Percentiles rank a stretch among this genome's conserved stretches.
Evolutionary conservation across 768 basidiomycete genomes (phyloP).

Genomic region (Nidularia pulvinata): DNA sequence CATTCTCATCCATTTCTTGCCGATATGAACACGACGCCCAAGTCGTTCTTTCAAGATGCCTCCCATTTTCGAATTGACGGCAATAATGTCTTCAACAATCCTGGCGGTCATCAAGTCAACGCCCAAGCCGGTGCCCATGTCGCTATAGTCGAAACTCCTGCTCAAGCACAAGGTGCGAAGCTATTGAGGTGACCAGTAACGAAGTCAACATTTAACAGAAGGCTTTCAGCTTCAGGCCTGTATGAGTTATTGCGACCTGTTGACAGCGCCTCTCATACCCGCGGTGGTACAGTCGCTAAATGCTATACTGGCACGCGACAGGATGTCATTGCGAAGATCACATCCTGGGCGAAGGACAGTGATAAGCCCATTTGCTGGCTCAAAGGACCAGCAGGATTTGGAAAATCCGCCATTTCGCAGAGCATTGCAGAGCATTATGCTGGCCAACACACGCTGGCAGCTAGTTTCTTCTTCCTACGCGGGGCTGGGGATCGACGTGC

Average conservation of each 20-base stretch:
- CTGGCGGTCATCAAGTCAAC: too few relatives aligned
- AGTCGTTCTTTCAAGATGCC: too few relatives aligned
- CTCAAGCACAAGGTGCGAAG: too few relatives aligned
- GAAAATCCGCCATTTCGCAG: neutral
- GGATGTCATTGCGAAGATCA: neutral
- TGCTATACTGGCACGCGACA: neutral
- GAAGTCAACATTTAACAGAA: too few relatives aligned
- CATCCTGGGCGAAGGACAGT: neutral
- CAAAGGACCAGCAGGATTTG: neutral
- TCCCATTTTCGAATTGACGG: too few relatives aligned
- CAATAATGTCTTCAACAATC: too few relatives aligned
- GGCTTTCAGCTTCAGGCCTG: neutral
- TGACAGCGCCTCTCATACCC: neutral
- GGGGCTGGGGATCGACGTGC: neutral
- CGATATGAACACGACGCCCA: too few relatives aligned
- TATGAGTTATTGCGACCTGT: neutral
- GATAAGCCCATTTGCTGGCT: neutral
- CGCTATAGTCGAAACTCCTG: too few relatives aligned
- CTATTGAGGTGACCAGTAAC: too few relatives aligned
- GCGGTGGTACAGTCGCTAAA: neutral
- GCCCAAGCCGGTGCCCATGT: too few relatives aligned
- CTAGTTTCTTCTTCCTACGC: neutral
- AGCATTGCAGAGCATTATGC: neutral
- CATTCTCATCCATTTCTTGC: too few relatives aligned
- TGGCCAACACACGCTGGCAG: neutral